Evolutionary conservation across 805 yeast species (phyloP).

Genomic region (Cyberlindnera euphorbiae): DNA sequence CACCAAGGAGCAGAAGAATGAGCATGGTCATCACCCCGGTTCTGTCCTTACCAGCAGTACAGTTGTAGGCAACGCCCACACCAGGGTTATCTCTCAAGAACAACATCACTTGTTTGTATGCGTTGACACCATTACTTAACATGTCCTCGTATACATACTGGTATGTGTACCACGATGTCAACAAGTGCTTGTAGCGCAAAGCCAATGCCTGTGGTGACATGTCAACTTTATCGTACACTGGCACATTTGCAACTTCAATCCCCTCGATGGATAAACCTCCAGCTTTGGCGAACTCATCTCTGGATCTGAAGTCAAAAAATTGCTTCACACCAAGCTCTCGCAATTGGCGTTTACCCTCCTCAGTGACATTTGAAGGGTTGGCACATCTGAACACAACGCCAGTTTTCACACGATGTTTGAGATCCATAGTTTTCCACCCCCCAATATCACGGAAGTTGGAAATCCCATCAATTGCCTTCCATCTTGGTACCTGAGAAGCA

Average conservation of each 20-base stretch:
- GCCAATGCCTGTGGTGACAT: conserved; percentile 65
- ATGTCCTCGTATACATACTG: conserved; percentile 58
- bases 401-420: conserved; percentile 42
- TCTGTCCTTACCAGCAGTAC: conserved; percentile 85
- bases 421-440: conserved; percentile 49
- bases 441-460: conserved; percentile 77
- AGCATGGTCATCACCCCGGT: conserved; percentile 75
- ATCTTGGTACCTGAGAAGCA: conserved; percentile 44
- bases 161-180: conserved; percentile 59
- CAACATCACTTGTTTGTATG: conserved; percentile 47
- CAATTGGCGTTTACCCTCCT: conserved; percentile 39
- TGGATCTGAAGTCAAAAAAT: conserved; percentile 66
- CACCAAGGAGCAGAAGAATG: conserved; percentile 56
- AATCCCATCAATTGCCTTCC: conserved; percentile 63
- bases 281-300: conserved; percentile 43
- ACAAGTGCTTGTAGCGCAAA: conserved; percentile 45
- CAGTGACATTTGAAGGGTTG: conserved; percentile 47
- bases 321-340: conserved; percentile 41
- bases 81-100: conserved; percentile 51
- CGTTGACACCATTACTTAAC: conserved; percentile 42
- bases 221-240: conserved; percentile 50
- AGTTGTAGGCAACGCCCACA: conserved; percentile 60
- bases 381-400: conserved; percentile 63
- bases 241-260: conserved; percentile 44
- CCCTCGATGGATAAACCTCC: conserved; percentile 45